Base-by-base conservation (phyloP, 164 flowering plant species). In the Chloranthus sessilifolius region DNA sequence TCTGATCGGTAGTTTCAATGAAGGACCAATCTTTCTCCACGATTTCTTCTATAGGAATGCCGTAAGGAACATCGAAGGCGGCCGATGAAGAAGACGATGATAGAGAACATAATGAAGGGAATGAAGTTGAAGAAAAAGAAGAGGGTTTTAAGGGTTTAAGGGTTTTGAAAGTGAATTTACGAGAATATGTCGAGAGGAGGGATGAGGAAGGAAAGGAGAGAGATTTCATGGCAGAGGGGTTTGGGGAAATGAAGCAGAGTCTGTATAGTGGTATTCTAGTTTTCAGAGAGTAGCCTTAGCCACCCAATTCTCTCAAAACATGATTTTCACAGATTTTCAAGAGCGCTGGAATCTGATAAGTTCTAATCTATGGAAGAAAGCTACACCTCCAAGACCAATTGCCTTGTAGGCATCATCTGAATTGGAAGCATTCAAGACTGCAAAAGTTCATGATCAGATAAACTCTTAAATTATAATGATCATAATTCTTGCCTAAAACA, bases 11-110 rank as follows among this genome's bases (percentile, higher is more conserved):
- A 7, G 62, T n/a, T 1, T 85, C 96, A 27, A 88, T 82, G 67
- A 92, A 85, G 2, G 99, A 86, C 88, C 94, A 88, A 59, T 92
- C 99, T 56, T 81, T 84, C 62, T 83, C 95, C 31, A 57, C 33
- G 10, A 79, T 38, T 4, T 88, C 95, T 28, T 80, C 81, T 61
- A 83, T 69, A 24, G 75, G 59, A 23, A 83, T 49, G 15, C 65
- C 74, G 14, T 81, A 53, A 24, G 23, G 14, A 22, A 27, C 44
- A 9, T 14, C 27, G 26, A 34, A 20, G 43, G 21, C 5, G 24
- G 48, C 40, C 20, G 26, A 5, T 33, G 50, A 33, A 50, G 20
- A 17, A 43, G 36, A 28, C 19, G 29, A 28, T 5, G 22, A 23
- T 21, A 23, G 24, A 7, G 15, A 0, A 4, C 15, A 26, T 8